Evolutionary conservation across 2,329 filamentous ascomycete species (phyloP), one percentile per base, ranked within the genome.

Genomic region (Phialocephala sp.): DNA sequence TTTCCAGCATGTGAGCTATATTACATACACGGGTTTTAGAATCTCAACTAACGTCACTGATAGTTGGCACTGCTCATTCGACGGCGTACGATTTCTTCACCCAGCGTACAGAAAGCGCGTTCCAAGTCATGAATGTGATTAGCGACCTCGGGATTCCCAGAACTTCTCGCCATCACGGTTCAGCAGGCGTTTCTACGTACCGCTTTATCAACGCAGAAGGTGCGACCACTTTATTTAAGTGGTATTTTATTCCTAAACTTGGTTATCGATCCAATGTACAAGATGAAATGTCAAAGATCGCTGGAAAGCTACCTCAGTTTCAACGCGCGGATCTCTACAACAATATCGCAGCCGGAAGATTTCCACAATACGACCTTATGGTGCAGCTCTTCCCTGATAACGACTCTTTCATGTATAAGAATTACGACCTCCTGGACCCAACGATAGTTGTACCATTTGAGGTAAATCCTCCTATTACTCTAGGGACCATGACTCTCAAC

Each of bases 191-290:
- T 24, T 50, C 45, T 50, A 50, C 45, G 22, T 50, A 50, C n/a
- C 45, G 45, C 8, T 50, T 50, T n/a, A 50, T 50, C 45, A 50
- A 50, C 22, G 45, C 45, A 24, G 45, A 50, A 50, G 45, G 45
- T 20, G 45, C n/a, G n/a, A 50, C 45, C 45, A 50, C 45, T 50
- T 50, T 50, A 50, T 50, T 50, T 24, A 50, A 50, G 45, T 50
- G 45, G 45, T 50, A 50, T 50, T 50, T 50, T n/a, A 50, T 50
- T n/a, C 45, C 45, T 9, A 22, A 50, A 24, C 45, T 50, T 50
- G 45, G 45, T 11, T 50, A 50, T 24, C 45, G 45, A 50, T 50
- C 45, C n/a, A 50, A 50, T 24, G 45, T 50, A 6, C n/a, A 22
- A 24, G 45, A 50, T 50, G 45, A 50, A n/a, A 50, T 50, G 45